These are phyloP conservation scores for Cladosporium sp. DNA, from an alignment of 2,329 filamentous ascomycete genomes.

Conservation along the genomic window DNA sequence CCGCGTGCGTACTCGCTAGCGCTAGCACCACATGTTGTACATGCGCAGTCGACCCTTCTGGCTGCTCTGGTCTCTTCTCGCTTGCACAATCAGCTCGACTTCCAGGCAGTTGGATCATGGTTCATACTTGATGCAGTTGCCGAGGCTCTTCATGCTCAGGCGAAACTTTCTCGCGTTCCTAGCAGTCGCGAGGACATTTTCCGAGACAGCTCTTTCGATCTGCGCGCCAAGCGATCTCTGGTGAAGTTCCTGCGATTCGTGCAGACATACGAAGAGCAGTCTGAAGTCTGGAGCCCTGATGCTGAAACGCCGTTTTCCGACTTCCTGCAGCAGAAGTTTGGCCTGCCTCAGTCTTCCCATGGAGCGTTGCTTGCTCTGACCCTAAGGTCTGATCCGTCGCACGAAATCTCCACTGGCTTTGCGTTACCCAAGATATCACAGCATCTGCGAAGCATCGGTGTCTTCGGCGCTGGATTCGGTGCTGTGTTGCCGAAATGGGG, in stretches of 20 bases:
- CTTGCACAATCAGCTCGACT: slow-evolving; percentile 85
- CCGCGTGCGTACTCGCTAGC: slow-evolving; percentile 77
- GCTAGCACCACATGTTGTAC: slow-evolving; percentile 80
- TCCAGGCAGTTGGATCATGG: slow-evolving; percentile 88
- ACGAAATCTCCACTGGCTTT: slow-evolving; percentile 57
- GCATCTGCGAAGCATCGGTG: slow-evolving; percentile 80
- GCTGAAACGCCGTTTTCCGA: slow-evolving; percentile 52
- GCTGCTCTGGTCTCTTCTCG: slow-evolving; percentile 81
- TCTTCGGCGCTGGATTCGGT: slow-evolving; percentile 84
- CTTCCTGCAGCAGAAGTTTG: slow-evolving; percentile 55
- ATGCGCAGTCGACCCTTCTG: slow-evolving; percentile 74
- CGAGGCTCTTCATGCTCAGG: neutral
- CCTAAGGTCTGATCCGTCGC: slow-evolving; percentile 58
- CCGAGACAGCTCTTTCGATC: slow-evolving; percentile 67
- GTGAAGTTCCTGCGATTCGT: slow-evolving; percentile 96
- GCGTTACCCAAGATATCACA: slow-evolving; percentile 70
- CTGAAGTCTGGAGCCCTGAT: slow-evolving; percentile 55
- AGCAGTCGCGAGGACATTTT: slow-evolving; percentile 92
- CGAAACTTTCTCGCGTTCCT: slow-evolving; percentile 58
- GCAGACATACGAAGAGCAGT: slow-evolving; percentile 62
- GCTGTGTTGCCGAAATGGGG: slow-evolving; percentile 92
- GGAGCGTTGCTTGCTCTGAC: slow-evolving; percentile 66
- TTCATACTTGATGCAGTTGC: slow-evolving; percentile 61
- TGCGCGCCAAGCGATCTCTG: slow-evolving; percentile 75
- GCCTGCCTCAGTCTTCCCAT: slow-evolving; percentile 60